Conservation (phyloP, 2,329 filamentous ascomycete species). For the Colletotrichum chrysophilum region DNA sequence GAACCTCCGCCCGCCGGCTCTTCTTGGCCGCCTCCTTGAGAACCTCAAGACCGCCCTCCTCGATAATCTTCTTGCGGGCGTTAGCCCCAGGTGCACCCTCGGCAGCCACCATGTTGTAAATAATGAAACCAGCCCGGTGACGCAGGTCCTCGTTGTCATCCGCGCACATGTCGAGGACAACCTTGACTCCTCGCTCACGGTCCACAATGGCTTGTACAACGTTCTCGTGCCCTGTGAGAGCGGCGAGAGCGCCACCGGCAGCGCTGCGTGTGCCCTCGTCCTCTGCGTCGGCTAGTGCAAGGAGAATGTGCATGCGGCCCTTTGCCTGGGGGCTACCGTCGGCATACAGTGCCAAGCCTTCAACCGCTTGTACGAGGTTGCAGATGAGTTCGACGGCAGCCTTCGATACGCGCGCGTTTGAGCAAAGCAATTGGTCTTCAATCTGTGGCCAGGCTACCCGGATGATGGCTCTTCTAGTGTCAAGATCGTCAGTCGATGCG, state of each 20-base stretch:
- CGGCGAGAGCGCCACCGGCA: slow-evolving; percentile 87
- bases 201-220: slow-evolving; percentile 75
- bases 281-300: slow-evolving; percentile 87
- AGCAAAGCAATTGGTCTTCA: slow-evolving; percentile 82
- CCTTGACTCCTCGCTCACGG: slow-evolving; percentile 73
- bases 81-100: slow-evolving; percentile 69
- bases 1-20: slow-evolving; percentile 70
- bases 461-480: slow-evolving; percentile 72
- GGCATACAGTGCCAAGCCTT: slow-evolving; percentile 72
- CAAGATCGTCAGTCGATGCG: slow-evolving; percentile 76
- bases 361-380: slow-evolving; percentile 78
- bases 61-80: slow-evolving; percentile 65
- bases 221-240: slow-evolving; percentile 78
- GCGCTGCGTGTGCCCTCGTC: slow-evolving; percentile 81
- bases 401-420: slow-evolving; percentile 77
- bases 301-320: slow-evolving; percentile 79
- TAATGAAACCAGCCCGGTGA: slow-evolving; percentile 75
- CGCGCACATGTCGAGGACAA: slow-evolving; percentile 80
- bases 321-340: slow-evolving; percentile 70
- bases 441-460: slow-evolving; percentile 75
- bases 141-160: slow-evolving; percentile 74
- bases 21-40: slow-evolving; percentile 74
- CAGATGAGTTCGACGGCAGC: slow-evolving; percentile 90
- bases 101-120: slow-evolving; percentile 74
- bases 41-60: slow-evolving; percentile 67